Evolutionary conservation across 202 grass and related monocot species (phyloP).

Genomic region (Cymbopogon flexuosus): DNA sequence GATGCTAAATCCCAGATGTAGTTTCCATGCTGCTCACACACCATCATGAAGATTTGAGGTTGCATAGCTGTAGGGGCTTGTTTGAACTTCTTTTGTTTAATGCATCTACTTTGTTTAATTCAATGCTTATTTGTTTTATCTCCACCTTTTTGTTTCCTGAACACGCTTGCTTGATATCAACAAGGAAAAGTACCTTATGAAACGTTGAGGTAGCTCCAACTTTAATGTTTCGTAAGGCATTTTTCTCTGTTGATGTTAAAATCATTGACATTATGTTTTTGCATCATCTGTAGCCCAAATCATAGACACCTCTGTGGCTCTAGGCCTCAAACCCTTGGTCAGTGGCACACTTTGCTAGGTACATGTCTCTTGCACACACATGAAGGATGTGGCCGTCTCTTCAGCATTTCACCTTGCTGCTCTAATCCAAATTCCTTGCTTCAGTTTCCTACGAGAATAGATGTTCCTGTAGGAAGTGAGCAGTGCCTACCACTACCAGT

Average conservation of each 20-base stretch:
- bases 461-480: background rate
- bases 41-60: background rate
- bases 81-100: background rate
- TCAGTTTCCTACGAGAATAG: background rate
- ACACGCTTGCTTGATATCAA: background rate
- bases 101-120: background rate
- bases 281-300: background rate
- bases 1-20: background rate
- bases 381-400: background rate
- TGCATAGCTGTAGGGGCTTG: background rate
- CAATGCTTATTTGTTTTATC: background rate
- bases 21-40: background rate
- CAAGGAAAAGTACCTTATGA: background rate
- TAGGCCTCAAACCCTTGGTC: background rate
- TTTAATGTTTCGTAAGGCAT: background rate
- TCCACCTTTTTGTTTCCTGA: background rate
- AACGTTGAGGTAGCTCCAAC: background rate
- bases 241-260: background rate
- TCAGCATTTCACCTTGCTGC: background rate
- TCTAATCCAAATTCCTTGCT: background rate
- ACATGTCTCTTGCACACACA: background rate
- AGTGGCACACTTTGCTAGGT: background rate
- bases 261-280: background rate
- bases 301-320: background rate
- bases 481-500: background rate